Percentiles rank a stretch among this genome's conserved stretches.
phyloP scores from a whole-genome alignment of 345 rosid genomes.

The Sonneratia caseolaris region DNA sequence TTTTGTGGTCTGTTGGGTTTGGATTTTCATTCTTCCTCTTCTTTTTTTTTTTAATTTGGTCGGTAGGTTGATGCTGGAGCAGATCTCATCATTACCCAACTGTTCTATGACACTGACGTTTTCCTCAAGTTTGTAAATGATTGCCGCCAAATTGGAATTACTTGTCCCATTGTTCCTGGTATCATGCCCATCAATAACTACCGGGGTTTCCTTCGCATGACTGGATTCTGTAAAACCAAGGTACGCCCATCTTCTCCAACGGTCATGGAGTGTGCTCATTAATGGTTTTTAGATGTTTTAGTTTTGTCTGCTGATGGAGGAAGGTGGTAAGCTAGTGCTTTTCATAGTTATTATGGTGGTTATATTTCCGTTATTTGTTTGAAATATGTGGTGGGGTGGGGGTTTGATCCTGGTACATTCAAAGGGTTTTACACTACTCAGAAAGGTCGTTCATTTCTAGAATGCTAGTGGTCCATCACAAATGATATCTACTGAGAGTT shows the following conservation, averaged over 20 bases:
- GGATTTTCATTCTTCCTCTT: not conserved
- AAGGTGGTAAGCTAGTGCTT: not conserved
- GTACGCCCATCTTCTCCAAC: slow-evolving; percentile 17
- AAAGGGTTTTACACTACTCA: too few relatives aligned
- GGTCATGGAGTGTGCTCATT: not conserved
- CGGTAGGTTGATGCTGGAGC: slow-evolving; percentile 96
- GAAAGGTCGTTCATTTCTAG: too few relatives aligned
- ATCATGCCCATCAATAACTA: slow-evolving; percentile 95
- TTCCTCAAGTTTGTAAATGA: slow-evolving; percentile 91
- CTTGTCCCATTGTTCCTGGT: slow-evolving; percentile 89
- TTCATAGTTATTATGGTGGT: too few relatives aligned
- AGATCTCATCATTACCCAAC: slow-evolving; percentile 74
- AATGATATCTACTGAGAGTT: too few relatives aligned
- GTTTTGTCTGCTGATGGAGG: not conserved
- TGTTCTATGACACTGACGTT: slow-evolving; percentile 83
- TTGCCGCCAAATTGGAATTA: slow-evolving; percentile 83
- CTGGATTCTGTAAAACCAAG: slow-evolving; percentile 95
- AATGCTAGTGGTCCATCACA: too few relatives aligned
- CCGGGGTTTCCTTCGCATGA: slow-evolving; percentile 86
- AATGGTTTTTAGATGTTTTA: not conserved
- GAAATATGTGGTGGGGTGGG: too few relatives aligned
- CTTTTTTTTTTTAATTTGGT: slow-evolving; percentile 17
- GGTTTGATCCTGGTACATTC: too few relatives aligned
- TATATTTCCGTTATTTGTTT: too few relatives aligned
- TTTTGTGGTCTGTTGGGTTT: not conserved